Evolutionary conservation across 345 rosid species (phyloP).

Genomic region (Bruguiera parviflora): DNA sequence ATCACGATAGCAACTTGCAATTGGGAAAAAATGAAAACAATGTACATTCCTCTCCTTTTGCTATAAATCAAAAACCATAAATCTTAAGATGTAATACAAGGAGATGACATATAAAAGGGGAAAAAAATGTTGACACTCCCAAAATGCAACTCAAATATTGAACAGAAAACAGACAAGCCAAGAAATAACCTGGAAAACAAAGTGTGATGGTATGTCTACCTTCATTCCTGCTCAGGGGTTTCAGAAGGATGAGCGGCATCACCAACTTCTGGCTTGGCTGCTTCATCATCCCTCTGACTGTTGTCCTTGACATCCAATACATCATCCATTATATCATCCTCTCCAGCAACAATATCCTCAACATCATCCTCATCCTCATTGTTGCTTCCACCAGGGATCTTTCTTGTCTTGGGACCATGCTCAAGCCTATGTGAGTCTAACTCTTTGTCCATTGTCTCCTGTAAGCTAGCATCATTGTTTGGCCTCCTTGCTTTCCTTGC

Average conservation of each 20-base stretch:
- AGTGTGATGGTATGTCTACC: background rate
- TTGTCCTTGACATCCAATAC: constrained; percentile 69
- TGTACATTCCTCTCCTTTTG: background rate
- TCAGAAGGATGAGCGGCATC: constrained; percentile 1
- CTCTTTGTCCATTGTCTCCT: constrained; percentile 97
- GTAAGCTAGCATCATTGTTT: constrained; percentile 59
- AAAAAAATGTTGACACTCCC: background rate
- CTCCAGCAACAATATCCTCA: constrained; percentile 80
- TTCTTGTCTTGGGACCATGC: constrained; percentile 93
- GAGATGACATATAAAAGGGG: background rate
- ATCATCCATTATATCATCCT: constrained; percentile 91
- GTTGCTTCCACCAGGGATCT: constrained; percentile 64
- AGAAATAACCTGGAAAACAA: constrained; percentile 4
- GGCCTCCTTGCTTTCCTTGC: constrained; percentile 68
- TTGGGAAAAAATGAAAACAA: too few relatives aligned
- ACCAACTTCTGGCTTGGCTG: constrained; percentile 31
- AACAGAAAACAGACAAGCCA: background rate
- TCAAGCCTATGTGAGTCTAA: constrained; percentile 87
- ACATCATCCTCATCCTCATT: constrained; percentile 83
- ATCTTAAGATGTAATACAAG: background rate
- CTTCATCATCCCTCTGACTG: constrained; percentile 48
- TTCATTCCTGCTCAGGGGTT: constrained; percentile 9
- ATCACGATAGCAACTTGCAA: too few relatives aligned
- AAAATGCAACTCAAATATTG: background rate
- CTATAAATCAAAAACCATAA: too few relatives aligned